Base-by-base conservation (phyloP, 177 flowering plant species). In the Vitis hybrid region DNA sequence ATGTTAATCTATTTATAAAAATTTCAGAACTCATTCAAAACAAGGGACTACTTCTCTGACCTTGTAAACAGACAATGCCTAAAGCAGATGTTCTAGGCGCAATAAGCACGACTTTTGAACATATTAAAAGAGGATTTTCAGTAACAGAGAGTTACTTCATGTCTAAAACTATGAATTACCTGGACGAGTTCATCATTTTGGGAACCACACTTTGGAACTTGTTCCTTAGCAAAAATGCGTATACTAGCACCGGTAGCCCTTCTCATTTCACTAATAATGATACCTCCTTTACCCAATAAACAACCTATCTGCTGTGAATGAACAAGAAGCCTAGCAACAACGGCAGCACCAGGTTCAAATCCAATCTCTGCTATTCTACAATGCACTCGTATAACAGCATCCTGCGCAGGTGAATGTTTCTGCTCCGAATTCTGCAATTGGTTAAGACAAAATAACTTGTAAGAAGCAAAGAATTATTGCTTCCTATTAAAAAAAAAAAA, bases 231-330 rank as follows among this genome's bases (percentile, higher is more conserved):
- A 63, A 87, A 77, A 65, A 89, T 71, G 10, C 83, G 83, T 56
- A 89, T 86, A 57, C 79, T 72, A 59, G 91, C 86, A 49, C 89
- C 91, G 58, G 87, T 84, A 62, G 74, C 75, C 77, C 82, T 80
- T 76, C 89, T 84, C 83, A 87, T 81, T 72, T 87, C 89, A 66
- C 67, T 46, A 16, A 89, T 81, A 11, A 89, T 66, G 32, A 13
- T 35, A 59, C 93, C 93, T 65, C 90, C 93, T 71, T 81, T 87
- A 19, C 91, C 93, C 75, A 85, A 18, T n/a, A 89, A 68, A 71
- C 80, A 82, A 58, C 89, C 86, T n/a, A 86, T 75, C 72, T 84
- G 87, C 16, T 81, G 82, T n/a, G 87, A 66, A 63, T 75, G 87
- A 21, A 86, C 91, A 68, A 87, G 87, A 80, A 89, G 87, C 75